Evolutionary conservation across 2,329 filamentous ascomycete species (phyloP), one percentile per base, ranked within the genome.

Genomic region (Cordyceps pruinosa): DNA sequence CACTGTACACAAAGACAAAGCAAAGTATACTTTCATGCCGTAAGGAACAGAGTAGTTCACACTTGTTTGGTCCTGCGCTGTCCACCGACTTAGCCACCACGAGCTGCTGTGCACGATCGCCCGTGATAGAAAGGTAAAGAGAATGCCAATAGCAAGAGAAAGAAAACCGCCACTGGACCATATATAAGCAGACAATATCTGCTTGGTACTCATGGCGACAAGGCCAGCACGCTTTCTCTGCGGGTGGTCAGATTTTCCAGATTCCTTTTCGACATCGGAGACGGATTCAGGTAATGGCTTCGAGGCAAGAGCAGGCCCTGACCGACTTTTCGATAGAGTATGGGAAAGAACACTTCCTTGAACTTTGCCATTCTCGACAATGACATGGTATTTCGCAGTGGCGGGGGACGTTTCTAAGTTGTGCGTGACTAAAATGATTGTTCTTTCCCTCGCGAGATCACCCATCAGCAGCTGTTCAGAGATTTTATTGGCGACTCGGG

Each of bases 391-490:
- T 13, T 46, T 50, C 15, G 56, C 58, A 4, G 55, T 39, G 5
- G 26, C 17, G 4, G 52, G 32, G 26, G 42, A 58, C n/a, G 32
- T 15, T 2, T 50, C 30, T 7, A 42, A 28, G 19, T 50, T 59
- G 17, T 61, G 60, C 15, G 60, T 61, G 4, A 54, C 58, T 5
- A 61, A 13, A 23, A 61, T 61, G 13, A 59, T 37, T 21, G 59
- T 60, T 6, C 59, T 54, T 2, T 42, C 59, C 28, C n/a, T 50
- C 0, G 56, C 59, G 10, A 61, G 26, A 7, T 58, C 37, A n/a
- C 58, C 58, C 13, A 21, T 47, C 32, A 60, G 19, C 8, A 26
- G 45, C 15, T 47, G 25, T 23, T 54, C 35, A 23, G 34, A 56
- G 8, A 60, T 47, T 39, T 35, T 49, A 15, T 35, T 49, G 6